Base-by-base conservation (phyloP, 2,329 filamentous ascomycete species). In the Colletotrichum cuscutae region DNA sequence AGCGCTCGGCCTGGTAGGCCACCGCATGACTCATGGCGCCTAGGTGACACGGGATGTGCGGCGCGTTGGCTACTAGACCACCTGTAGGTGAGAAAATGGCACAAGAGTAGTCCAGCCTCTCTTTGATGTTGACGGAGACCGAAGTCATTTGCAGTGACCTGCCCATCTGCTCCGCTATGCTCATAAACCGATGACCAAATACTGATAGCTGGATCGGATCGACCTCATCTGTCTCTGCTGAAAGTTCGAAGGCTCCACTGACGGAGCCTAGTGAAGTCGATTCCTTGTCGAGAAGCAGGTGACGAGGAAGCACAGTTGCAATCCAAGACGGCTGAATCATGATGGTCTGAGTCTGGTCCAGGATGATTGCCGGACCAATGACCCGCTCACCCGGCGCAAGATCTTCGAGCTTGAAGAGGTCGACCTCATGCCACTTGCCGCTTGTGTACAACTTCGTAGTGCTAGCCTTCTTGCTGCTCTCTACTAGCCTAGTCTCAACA, bases 1-100 rank as follows among this genome's bases (percentile, higher is more conserved):
- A 96, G 60, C 95, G 94, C 76, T 93, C 87, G 4, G 93, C 92
- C 81, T 95, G 94, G 64, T 93, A 93, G 68, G 90, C 88, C 1
- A 95, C 93, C 56, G 93, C 94, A 19, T 93, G 95, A 15, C 92
- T 93, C 94, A 96, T 96, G 58, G 91, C 94, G n/a, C 94, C 94
- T 3, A 96, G 85, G 79, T 95, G 94, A 0, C 95, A 93, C 0
- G 94, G 94, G 2, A 95, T 84, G 84, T 96, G 94, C 0, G 94
- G 93, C 26, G 94, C 90, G 78, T 95, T 95, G 5, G 93, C 93
- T 1, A 95, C 93, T 0, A 95, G 84, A 0, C 92, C 93, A 6
- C 93, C 94, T 15, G 91, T 89, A 0, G 91, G 89, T 71, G 95
- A 93, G 77, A 95, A 95, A 0, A 95, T 85, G 9, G 94, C 94